Conservation (phyloP, 202 grass and related monocot genomes). For the Cymbopogon flexuosus region DNA sequence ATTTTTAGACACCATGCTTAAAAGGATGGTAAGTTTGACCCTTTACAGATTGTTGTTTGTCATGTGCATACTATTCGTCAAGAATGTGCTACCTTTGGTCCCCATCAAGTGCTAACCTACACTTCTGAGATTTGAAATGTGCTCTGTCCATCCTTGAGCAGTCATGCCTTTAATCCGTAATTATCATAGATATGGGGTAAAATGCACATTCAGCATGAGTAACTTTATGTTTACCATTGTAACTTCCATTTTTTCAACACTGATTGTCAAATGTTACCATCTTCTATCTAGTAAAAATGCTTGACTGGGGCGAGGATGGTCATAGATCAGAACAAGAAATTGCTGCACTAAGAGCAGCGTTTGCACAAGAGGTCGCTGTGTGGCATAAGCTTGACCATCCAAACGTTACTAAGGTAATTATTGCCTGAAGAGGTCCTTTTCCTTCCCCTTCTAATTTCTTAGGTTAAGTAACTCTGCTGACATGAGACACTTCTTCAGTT, state of each 20-base stretch:
- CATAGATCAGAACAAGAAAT: conserved; percentile 84
- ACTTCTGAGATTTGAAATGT: conserved; percentile 9
- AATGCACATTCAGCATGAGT: not conserved
- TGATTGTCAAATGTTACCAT: conserved; percentile 16
- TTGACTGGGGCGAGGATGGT: conserved; percentile 98
- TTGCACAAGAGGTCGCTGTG: conserved; percentile 88
- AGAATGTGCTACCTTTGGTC: conserved; percentile 11
- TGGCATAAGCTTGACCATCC: conserved; percentile 99
- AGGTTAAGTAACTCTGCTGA: conserved; percentile 5
- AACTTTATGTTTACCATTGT: not conserved
- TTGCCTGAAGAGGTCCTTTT: not conserved
- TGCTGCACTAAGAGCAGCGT: conserved; percentile 61
- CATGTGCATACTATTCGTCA: not conserved
- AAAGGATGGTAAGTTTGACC: not conserved
- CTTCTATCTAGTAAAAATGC: conserved; percentile 86
- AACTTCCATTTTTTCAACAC: conserved; percentile 18
- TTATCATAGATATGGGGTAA: not conserved
- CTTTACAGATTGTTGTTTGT: conserved; percentile 1
- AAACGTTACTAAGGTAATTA: conserved; percentile 84
- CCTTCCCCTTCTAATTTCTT: not conserved
- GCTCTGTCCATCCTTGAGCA: not conserved
- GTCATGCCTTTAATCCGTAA: not conserved
- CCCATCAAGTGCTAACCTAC: not conserved
- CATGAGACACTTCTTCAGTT: conserved; percentile 23
- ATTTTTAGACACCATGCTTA: conserved; percentile 8